Conservation (phyloP, 2,329 filamentous ascomycete genomes). For the Colletotrichum sp. region DNA sequence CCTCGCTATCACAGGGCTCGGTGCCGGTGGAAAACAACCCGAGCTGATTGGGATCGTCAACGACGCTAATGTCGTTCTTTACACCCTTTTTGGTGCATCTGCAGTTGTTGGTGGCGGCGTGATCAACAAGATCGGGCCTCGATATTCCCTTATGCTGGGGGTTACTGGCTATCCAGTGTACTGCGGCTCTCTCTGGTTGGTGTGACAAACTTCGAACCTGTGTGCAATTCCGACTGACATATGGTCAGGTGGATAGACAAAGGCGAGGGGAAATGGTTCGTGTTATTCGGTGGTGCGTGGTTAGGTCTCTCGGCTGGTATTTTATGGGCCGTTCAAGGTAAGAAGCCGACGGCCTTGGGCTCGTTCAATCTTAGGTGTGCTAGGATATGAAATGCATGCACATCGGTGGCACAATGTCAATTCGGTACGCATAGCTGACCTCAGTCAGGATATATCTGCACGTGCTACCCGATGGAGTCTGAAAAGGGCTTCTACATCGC, state of each 20-base stretch:
- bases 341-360: not conserved
- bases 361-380: not conserved
- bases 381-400: not conserved
- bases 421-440: not conserved
- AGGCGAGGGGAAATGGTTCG: not conserved
- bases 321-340: not conserved
- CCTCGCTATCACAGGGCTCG: not conserved
- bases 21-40: not conserved
- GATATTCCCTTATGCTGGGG: not conserved
- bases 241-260: not conserved
- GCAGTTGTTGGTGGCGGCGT: not conserved
- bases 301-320: not conserved
- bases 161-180: not conserved
- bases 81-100: not conserved
- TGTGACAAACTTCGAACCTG: rapidly evolving
- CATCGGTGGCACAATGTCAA: not conserved
- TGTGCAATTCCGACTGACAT: not conserved
- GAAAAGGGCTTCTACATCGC: not conserved
- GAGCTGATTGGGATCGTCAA: not conserved
- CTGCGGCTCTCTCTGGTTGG: not conserved
- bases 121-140: not conserved
- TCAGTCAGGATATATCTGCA: not conserved
- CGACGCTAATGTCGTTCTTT: not conserved
- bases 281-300: not conserved
- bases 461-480: not conserved